Conservation (phyloP, 495 filamentous ascomycete genomes). For the Ascobolus immersus region DNA sequence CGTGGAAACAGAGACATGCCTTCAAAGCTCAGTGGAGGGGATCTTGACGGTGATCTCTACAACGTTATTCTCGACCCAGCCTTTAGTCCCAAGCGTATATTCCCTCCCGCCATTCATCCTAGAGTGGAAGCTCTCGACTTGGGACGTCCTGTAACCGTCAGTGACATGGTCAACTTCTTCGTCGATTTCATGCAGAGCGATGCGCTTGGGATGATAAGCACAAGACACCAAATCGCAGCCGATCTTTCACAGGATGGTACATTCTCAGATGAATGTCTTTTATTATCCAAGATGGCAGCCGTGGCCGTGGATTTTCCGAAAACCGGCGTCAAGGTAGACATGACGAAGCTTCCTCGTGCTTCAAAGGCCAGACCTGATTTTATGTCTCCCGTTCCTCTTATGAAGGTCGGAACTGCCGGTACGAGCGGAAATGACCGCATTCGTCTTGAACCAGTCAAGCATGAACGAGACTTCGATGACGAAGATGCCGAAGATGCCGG, state of each 20-base stretch:
- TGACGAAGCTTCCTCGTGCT: slow-evolving; percentile 20
- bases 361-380: slow-evolving; percentile 30
- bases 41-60: slow-evolving; percentile 60
- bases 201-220: slow-evolving; percentile 42
- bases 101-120: slow-evolving; percentile 40
- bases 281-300: slow-evolving; percentile 44
- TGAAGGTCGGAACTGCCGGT: slow-evolving; percentile 24
- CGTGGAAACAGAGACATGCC: slow-evolving; percentile 46
- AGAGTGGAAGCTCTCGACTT: slow-evolving; percentile 28
- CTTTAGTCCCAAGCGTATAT: slow-evolving; percentile 20
- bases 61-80: slow-evolving; percentile 41
- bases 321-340: slow-evolving; percentile 40
- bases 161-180: slow-evolving; percentile 56
- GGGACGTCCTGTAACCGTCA: slow-evolving; percentile 23
- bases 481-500: slow-evolving; percentile 21
- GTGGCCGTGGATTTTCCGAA: slow-evolving; percentile 67
- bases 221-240: slow-evolving; percentile 38
- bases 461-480: slow-evolving; percentile 28
- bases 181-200: slow-evolving; percentile 58
- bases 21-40: slow-evolving; percentile 50
- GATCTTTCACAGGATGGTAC: slow-evolving; percentile 34
- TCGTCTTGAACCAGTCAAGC: slow-evolving; percentile 4
- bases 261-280: slow-evolving; percentile 28
- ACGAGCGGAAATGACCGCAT: slow-evolving; percentile 14
- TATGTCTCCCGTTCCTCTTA: slow-evolving; percentile 38